A percentile compares a stretch with the other conserved stretches of the same genome.
Evolutionary conservation across 225 moss, liverwort and hornwort species (phyloP).

Genomic region (Polytrichum formosum): DNA sequence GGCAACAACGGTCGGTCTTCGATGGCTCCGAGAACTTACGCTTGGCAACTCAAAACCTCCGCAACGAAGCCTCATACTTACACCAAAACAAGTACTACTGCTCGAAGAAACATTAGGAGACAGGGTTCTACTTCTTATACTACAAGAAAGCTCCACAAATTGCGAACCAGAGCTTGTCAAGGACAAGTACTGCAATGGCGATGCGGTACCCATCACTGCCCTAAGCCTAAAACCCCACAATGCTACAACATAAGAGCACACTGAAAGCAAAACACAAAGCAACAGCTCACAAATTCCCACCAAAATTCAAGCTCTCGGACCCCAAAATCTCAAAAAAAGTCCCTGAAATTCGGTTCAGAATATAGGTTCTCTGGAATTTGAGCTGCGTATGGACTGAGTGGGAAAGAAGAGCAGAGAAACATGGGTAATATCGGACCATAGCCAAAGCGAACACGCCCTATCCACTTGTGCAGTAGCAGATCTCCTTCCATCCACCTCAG

Average conservation of each 20-base stretch:
- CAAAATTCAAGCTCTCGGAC: too few species aligned
- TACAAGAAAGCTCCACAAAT: constrained; percentile 12
- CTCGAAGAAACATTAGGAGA: constrained; percentile 18
- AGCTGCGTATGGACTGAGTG: too few species aligned
- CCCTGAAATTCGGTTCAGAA: too few species aligned
- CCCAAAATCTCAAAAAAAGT: too few species aligned
- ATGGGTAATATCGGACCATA: background rate
- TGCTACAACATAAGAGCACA: constrained; percentile 6
- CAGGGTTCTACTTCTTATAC: constrained; percentile 14
- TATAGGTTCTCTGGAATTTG: too few species aligned
- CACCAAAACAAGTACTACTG: constrained; percentile 24
- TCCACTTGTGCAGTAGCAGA: constrained; percentile 2
- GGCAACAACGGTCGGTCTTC: constrained; percentile 16
- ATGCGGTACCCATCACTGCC: constrained; percentile 40
- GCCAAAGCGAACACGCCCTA: background rate
- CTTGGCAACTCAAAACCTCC: constrained; percentile 7
- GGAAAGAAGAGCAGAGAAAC: too few species aligned
- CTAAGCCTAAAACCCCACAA: constrained; percentile 4
- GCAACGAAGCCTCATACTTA: constrained; percentile 13
- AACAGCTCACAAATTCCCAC: too few species aligned
- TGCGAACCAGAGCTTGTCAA: constrained; percentile 25
- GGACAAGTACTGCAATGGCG: constrained; percentile 23
- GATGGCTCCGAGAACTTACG: constrained; percentile 6
- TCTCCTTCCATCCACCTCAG: background rate
- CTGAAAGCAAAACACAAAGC: too few species aligned